Conservation (phyloP, 2,329 filamentous ascomycete species). For the Fusarium cyanostomum region DNA sequence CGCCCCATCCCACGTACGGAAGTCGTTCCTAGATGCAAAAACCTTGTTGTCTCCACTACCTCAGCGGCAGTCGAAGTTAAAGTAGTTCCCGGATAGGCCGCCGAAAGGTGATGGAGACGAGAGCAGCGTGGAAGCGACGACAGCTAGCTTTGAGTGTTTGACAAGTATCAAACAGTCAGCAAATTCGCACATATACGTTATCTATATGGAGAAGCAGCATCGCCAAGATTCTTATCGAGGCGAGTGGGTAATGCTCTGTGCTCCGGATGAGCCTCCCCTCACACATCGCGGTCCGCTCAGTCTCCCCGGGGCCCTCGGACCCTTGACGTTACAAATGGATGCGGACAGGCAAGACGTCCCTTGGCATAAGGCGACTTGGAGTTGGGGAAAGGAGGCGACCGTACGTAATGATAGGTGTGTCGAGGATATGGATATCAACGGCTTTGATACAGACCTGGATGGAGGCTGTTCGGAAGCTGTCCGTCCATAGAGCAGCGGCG, state of each 20-base stretch:
- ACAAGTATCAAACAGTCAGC: background rate
- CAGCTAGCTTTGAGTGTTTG: background rate
- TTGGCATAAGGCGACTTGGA: background rate
- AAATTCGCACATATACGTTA: conserved; percentile 7
- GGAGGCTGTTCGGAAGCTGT: background rate
- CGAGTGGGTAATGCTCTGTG: conserved; percentile 1
- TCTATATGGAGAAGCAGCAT: conserved; percentile 1
- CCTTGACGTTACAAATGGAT: background rate
- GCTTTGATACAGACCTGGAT: conserved; percentile 4
- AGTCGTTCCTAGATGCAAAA: background rate
- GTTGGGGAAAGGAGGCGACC: conserved; percentile 7
- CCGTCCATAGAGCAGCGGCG: conserved; percentile 2
- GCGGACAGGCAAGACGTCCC: background rate
- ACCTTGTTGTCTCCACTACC: background rate
- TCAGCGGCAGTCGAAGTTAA: background rate
- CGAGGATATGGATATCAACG: conserved; percentile 23
- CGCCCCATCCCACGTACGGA: background rate
- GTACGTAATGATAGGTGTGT: conserved; percentile 20
- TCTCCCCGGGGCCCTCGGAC: background rate
- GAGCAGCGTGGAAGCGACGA: conserved; percentile 7
- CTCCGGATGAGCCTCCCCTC: conserved; percentile 1
- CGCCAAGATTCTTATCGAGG: background rate
- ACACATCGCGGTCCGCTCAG: background rate
- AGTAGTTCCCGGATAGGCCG: background rate
- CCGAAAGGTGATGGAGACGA: background rate